Base-by-base conservation (phyloP, 1,284 basidiomycete genomes). In the Ceratobasidium sp. region DNA sequence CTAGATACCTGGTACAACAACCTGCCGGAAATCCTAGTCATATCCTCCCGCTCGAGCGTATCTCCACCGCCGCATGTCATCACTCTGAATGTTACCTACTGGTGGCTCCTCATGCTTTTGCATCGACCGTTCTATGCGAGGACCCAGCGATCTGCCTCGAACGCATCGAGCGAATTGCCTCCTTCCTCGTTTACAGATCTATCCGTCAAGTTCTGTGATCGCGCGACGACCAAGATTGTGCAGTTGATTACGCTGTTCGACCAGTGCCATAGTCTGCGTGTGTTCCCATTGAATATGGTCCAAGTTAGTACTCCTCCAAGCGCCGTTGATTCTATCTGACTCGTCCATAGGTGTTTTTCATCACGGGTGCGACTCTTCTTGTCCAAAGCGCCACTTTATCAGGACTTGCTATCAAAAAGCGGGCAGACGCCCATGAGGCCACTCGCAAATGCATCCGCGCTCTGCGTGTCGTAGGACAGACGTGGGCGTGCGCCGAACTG, bases 151-250 rank as follows among this genome's bases (percentile, higher is more conserved):
- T 55, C 54, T 13, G 66, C 66, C 7, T 70, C 66, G 1, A 55
- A 70, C 26, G 66, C 66, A 43, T 70, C 66, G 4, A 81, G 30
- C 80, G 84, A 66, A 79, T 80, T 43, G 79, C 82, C 0, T 83
- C 83, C 28, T 79, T 80, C 30, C 83, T 86, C 35, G 84, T 85
- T 44, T 85, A 87, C 76, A 18, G 72, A 71, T 47, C 59, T 58
- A 46, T 75, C 76, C 0, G 75, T 76, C 63, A 72, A 81, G 77
- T 82, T 87, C 23, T 91, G 90, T 80, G 87, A 88, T 77, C 83
- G 84, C n/a, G 88, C 89, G 0, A 89, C 89, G 0, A 83, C 87
- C 46, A 87, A 88, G 71, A 88, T 90, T 72, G 87, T 91, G 79
- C 84, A 87, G 13, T 82, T 91, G 0, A 81, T 87, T 1, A 58